Evolutionary conservation across 352 stramenopile species (phyloP), one percentile per base, ranked within the genome.

Genomic region (Bremia lactucae): DNA sequence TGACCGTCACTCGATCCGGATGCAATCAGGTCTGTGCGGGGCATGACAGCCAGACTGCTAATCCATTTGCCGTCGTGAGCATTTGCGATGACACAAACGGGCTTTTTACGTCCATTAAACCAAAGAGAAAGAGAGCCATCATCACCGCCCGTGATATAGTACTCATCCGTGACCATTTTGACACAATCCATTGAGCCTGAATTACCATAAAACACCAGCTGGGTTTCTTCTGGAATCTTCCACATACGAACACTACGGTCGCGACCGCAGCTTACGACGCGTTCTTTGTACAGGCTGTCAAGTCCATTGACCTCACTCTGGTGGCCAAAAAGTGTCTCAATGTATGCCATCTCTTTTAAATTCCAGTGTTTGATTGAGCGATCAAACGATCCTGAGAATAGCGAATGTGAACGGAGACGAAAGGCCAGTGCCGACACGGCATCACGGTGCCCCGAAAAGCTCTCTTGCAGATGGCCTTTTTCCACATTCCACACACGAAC

Each of bases 301-400:
- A 97, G 73, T 38, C 63, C 84, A 21, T 95, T 82, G 24, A 97
- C 78, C 40, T 94, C 83, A 21, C 73, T 73, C 56, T 97, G 85
- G 46, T 96, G 84, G 23, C 87, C 87, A 54, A 96, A 97, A 14
- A 97, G 68, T 36, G 91, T 97, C 65, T 97, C 91, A 16, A 97
- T 72, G 59, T 97, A 97, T 18, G 79, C 86, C 85, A 96, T 97
- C 50, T 97, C 87, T 3, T 79, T 95, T 31, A 97, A 68, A 71
- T 96, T 96, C 91, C 90, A 97, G 59, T 96, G 81, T 63, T 97
- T 96, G 42, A 96, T 83, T 19, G 74, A 93, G 31, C 89, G 80
- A 48, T 97, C 90, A 16, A 95, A 52, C 42, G 89, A 97, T 6
- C 83, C 86, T 0, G 83, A 96, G 62, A 95, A 97, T 31, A 97